Evolutionary conservation across 106 monocot genomes (phyloP), one percentile per base, ranked within the genome.

Genomic region (Allium cepa): DNA sequence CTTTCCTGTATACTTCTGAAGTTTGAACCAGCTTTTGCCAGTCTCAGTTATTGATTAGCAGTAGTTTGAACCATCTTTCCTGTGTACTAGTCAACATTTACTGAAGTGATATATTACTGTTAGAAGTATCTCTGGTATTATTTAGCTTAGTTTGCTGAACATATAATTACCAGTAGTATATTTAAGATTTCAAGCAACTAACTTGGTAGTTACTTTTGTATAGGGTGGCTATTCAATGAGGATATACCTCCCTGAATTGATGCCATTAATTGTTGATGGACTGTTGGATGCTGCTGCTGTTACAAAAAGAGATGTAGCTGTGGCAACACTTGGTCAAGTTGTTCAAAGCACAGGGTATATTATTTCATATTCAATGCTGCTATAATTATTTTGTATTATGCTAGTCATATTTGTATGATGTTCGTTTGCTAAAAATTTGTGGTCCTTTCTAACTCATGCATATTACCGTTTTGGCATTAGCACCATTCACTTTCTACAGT

Each of bases 271-370:
- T 75, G 87, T 97, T 74, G 96, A 97, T 17, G 96, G 88, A 68
- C 96, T 97, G 15, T 64, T 88, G 80, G 96, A 97, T 81, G 92
- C 92, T 53, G 86, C 86, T 69, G 77, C 96, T 55, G 72, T 74
- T 53, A 76, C 51, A 70, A 97, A 97, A 71, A 77, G 97, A 28
- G 90, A 99, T 81, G 90, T 99, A n/a, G 97, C 92, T 60, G 90
- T 99, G 11, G 76, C 81, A 67, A 99, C 97, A 59, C 97, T 99
- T 73, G 97, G 97, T 62, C 93, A 93, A 93, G 92, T 99, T 65
- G 93, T 99, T 49, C 93, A 99, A 81, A 99, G 97, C 74, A 99
- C 97, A 49, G 97, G 97, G 97, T 99, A 89, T 68, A 66, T 62
- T 12, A 8, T 11, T 49, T 48, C 15, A 10, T 64, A 49, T 64